A percentile compares a stretch with the other conserved stretches of the same genome.
These are phyloP conservation scores for Diaporthe destruens DNA, from an alignment of 2,329 filamentous ascomycete genomes.

Conservation along the genomic window DNA sequence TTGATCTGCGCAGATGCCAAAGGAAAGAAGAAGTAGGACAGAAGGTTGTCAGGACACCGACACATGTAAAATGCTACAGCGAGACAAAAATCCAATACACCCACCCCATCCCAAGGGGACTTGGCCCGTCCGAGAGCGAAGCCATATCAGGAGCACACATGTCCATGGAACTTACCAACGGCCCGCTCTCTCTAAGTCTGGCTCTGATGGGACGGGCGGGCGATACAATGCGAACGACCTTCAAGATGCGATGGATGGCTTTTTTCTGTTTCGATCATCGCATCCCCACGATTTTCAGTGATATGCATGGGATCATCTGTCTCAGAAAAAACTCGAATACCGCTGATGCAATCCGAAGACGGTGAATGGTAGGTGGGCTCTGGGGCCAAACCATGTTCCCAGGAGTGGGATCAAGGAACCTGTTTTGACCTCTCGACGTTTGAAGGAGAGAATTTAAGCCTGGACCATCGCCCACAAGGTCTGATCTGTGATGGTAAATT, in stretches of 20 bases:
- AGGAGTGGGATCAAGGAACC: not conserved
- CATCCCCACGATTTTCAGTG: not conserved
- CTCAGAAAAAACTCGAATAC: not conserved
- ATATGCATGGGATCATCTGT: not conserved
- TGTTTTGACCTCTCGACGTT: not conserved
- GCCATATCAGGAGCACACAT: not conserved
- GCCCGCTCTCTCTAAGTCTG: not conserved
- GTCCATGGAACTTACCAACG: not conserved
- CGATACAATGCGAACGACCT: not conserved
- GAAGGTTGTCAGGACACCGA: constrained; percentile 37
- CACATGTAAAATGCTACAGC: constrained; percentile 13
- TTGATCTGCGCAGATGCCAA: constrained; percentile 50
- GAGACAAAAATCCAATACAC: constrained; percentile 40
- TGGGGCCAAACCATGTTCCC: not conserved
- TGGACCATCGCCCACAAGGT: not conserved
- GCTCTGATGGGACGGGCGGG: not conserved
- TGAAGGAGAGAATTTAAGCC: not conserved
- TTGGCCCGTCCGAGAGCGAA: not conserved
- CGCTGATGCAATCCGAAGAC: not conserved
- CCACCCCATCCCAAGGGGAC: not conserved
- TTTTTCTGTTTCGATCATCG: not conserved
- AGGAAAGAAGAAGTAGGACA: constrained; percentile 54
- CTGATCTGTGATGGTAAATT: not conserved
- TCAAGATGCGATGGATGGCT: not conserved
- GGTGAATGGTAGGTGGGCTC: not conserved